Evolutionary conservation across 2,329 filamentous ascomycete species (phyloP).

Genomic region (Sarocladium oryzae): DNA sequence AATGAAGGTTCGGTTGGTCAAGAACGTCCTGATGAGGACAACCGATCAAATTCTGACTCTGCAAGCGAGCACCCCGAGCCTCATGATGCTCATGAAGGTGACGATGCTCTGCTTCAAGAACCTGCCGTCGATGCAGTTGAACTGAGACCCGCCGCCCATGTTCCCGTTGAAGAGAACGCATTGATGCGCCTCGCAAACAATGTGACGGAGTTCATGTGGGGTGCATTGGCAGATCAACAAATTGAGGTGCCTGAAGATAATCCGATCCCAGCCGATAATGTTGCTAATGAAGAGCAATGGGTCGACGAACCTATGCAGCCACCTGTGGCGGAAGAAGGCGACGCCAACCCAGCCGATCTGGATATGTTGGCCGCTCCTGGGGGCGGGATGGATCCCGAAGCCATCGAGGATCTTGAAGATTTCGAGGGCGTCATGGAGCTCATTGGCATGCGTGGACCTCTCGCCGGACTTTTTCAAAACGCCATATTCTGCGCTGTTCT

Average conservation of each 20-base stretch:
- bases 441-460: constrained; percentile 89
- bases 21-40: not conserved
- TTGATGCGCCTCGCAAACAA: constrained; percentile 6
- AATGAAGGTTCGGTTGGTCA: not conserved
- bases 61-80: not conserved
- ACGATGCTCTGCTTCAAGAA: not conserved
- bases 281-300: constrained; percentile 29
- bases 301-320: constrained; percentile 39
- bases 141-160: not conserved
- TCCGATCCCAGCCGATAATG: constrained; percentile 19
- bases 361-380: constrained; percentile 58
- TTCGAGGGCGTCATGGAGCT: constrained; percentile 94
- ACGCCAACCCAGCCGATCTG: constrained; percentile 29
- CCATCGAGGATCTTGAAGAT: constrained; percentile 82
- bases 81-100: not conserved
- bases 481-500: constrained; percentile 89
- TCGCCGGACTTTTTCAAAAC: constrained; percentile 87
- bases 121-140: not conserved
- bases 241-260: constrained; percentile 4
- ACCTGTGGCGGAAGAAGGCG: constrained; percentile 19
- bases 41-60: not conserved
- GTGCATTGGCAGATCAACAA: constrained; percentile 30
- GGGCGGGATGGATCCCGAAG: constrained; percentile 58
- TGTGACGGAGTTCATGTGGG: constrained; percentile 57
- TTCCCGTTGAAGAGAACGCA: not conserved